A percentile compares a stretch with the other conserved stretches of the same genome.
These are phyloP conservation scores for Hemisphaericaspora xylanilytica DNA, from an alignment of 1,139 yeast genomes.

Conservation along the genomic window DNA sequence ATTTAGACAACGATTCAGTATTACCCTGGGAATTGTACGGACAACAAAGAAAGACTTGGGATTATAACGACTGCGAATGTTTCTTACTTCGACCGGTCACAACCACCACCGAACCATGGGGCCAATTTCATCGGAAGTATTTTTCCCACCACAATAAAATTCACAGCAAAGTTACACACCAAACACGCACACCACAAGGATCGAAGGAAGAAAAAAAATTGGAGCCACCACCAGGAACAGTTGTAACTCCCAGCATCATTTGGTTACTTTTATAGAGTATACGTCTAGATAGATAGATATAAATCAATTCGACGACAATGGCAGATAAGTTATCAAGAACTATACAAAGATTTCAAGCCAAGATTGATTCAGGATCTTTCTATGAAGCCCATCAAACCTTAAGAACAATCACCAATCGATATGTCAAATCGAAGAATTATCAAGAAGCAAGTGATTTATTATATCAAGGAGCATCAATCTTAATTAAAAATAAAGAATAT, in stretches of 20 bases:
- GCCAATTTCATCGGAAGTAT: too few relatives aligned
- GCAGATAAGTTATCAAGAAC: slow-evolving; percentile 55
- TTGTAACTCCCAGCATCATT: too few relatives aligned
- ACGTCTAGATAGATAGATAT: neutral
- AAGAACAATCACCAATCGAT: slow-evolving; percentile 82
- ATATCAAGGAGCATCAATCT: slow-evolving; percentile 64
- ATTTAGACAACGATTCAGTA: neutral
- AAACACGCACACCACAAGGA: too few relatives aligned
- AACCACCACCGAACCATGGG: too few relatives aligned
- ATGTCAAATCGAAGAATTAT: slow-evolving; percentile 66
- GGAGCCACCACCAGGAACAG: too few relatives aligned
- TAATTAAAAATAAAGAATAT: slow-evolving; percentile 66
- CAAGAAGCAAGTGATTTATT: slow-evolving; percentile 71
- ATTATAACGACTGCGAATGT: neutral
- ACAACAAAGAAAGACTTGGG: neutral
- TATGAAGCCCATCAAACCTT: slow-evolving; percentile 96
- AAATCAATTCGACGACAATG: slow-evolving; percentile 14
- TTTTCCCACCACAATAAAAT: too few relatives aligned
- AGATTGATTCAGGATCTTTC: slow-evolving; percentile 71
- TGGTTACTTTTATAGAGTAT: too few relatives aligned
- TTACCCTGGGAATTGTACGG: neutral
- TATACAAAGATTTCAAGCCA: slow-evolving; percentile 61
- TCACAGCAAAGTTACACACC: too few relatives aligned
- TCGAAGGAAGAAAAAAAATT: too few relatives aligned
- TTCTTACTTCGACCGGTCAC: too few relatives aligned